Base-by-base conservation (phyloP, 2,329 filamentous ascomycete genomes). In the Falciphora oryzae region DNA sequence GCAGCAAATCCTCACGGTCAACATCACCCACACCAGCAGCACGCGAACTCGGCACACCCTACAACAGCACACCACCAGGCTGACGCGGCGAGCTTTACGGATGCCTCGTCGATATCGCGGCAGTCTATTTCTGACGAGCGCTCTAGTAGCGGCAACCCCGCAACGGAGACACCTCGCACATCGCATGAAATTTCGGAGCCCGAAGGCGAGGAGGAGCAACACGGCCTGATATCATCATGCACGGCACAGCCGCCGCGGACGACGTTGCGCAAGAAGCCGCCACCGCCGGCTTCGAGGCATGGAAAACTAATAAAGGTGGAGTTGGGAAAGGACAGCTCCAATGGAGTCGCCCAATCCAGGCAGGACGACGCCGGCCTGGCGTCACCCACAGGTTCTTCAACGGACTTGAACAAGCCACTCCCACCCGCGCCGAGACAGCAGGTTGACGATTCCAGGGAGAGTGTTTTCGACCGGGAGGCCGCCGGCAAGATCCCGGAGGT, bases 281-380 rank as follows among this genome's bases (percentile, higher is more conserved):
- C 89, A 18, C 90, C 91, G 6, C 89, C 89, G 8, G 92, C 84
- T 72, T 92, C 89, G 63, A 86, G 90, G 64, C 90, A 93, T 76
- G 92, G 92, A 5, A 93, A 89, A 75, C 81, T 88, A 25, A 89
- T 94, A 68, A 86, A 82, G 68, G 74, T 79, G 58, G 77, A 82
- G 70, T 69, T 78, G 66, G 61, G 31, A 64, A 57, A 57, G 53
- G 35, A 66, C 53, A 25, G 73, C 75, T 10, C 70, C 74, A 2
- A 76, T 75, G 53, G 63, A 63, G 7, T 57, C 38, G 38, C 38
- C 5, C 38, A 44, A 44, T 6, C 38, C 65, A 25, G 32, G 16
- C 38, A 57, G 14, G 6, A 57, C 31, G 57, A 61, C 10, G 57
- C 58, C 14, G 28, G 27, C 14, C 63, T 50, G 28, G 11, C 58